Conservation (phyloP, 2,329 filamentous ascomycete genomes). For the Claviceps maximensis region DNA sequence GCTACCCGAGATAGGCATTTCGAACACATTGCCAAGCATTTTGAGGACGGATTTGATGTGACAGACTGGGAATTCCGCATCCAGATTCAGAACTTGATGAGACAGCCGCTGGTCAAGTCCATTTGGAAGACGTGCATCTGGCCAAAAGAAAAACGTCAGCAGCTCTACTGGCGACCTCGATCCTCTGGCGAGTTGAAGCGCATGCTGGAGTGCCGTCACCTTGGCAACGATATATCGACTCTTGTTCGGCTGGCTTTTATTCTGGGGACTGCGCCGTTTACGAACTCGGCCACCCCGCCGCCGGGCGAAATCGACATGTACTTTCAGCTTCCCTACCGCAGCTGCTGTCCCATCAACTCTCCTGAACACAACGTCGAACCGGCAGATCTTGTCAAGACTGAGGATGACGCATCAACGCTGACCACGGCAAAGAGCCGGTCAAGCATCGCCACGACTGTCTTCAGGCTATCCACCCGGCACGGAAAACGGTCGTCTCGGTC, state of each 20-base stretch:
- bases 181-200: slow-evolving; percentile 30
- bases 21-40: slow-evolving; percentile 33
- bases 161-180: slow-evolving; percentile 26
- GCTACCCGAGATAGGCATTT: slow-evolving; percentile 29
- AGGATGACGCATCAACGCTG: slow-evolving; percentile 16
- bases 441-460: slow-evolving; percentile 18
- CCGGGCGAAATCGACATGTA: slow-evolving; percentile 26
- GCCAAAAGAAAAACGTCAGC: slow-evolving; percentile 29
- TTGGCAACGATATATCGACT: slow-evolving; percentile 26
- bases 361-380: slow-evolving; percentile 15
- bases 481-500: slow-evolving; percentile 24
- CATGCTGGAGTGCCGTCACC: slow-evolving; percentile 30
- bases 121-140: slow-evolving; percentile 33
- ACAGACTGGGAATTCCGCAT: slow-evolving; percentile 30
- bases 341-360: slow-evolving; percentile 22
- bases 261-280: slow-evolving; percentile 28
- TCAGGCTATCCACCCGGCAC: slow-evolving; percentile 19
- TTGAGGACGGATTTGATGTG: slow-evolving; percentile 29
- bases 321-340: slow-evolving; percentile 25
- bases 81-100: slow-evolving; percentile 30
- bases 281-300: slow-evolving; percentile 21
- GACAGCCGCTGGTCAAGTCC: slow-evolving; percentile 28
- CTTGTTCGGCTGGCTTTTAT: slow-evolving; percentile 31
- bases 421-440: slow-evolving; percentile 15
- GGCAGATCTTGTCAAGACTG: slow-evolving; percentile 15